Evolutionary conservation across 768 basidiomycete genomes (phyloP).

Genomic region (Mycena belliarum): DNA sequence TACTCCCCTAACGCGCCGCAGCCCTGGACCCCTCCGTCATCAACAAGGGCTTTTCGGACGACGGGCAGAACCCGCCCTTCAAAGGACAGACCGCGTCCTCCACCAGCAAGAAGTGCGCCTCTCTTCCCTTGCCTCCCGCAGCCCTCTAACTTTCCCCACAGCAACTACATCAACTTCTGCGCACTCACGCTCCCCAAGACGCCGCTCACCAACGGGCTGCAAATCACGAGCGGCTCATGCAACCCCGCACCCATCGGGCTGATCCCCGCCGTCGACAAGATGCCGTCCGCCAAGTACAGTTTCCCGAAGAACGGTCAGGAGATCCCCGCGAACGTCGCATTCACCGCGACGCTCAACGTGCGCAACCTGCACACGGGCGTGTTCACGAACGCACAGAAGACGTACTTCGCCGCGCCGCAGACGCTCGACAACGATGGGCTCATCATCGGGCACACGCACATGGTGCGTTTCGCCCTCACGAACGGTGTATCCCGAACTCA

Average conservation of each 20-base stretch:
- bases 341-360: slow-evolving; percentile 45
- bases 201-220: slow-evolving; percentile 54
- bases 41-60: slow-evolving; percentile 43
- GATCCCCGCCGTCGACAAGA: slow-evolving; percentile 43
- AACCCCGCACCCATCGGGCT: slow-evolving; percentile 54
- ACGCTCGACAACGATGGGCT: slow-evolving; percentile 42
- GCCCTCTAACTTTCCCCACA: not conserved
- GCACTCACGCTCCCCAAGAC: slow-evolving; percentile 34
- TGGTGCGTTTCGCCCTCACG: slow-evolving; percentile 31
- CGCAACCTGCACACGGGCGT: slow-evolving; percentile 42
- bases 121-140: no score
- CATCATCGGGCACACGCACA: slow-evolving; percentile 57
- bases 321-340: slow-evolving; percentile 41
- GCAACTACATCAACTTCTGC: slow-evolving; percentile 69
- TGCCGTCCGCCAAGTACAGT: slow-evolving; percentile 51
- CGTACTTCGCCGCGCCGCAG: slow-evolving; percentile 55
- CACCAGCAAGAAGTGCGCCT: slow-evolving; percentile 44
- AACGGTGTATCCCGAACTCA: slow-evolving; percentile 9
- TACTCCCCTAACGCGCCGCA: not conserved
- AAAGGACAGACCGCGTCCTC: slow-evolving; percentile 51
- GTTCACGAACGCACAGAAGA: slow-evolving; percentile 53
- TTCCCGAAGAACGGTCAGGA: slow-evolving; percentile 42
- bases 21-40: slow-evolving; percentile 32
- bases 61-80: slow-evolving; percentile 47
- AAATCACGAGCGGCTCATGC: slow-evolving; percentile 49